These are phyloP conservation scores for Arachis hypogaea DNA, from an alignment of 306 rosid species.

Conservation along the genomic window DNA sequence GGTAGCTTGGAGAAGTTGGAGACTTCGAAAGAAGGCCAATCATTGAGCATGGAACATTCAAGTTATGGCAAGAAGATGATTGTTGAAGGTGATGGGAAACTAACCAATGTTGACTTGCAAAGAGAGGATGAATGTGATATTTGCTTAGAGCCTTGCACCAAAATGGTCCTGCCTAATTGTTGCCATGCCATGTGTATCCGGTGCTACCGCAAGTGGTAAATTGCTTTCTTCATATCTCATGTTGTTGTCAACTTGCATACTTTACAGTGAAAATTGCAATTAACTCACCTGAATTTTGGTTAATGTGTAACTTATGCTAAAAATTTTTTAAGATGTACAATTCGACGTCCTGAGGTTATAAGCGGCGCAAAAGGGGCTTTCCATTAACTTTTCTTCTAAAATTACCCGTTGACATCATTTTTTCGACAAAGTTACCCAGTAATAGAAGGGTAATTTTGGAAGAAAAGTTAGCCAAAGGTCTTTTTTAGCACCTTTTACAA, in stretches of 20 bases:
- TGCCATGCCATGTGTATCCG: conserved; percentile 96
- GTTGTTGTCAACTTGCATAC: neutral
- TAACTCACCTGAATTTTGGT: too few relatives aligned
- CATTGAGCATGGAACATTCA: conserved; percentile 46
- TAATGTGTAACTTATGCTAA: too few relatives aligned
- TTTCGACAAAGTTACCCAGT: too few relatives aligned
- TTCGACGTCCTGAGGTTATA: too few relatives aligned
- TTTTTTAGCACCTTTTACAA: too few relatives aligned
- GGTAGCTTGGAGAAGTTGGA: conserved; percentile 66
- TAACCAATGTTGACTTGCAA: conserved; percentile 61
- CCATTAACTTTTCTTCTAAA: too few relatives aligned
- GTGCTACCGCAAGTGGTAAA: conserved; percentile 97
- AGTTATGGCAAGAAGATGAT: conserved; percentile 48
- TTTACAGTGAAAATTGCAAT: too few relatives aligned
- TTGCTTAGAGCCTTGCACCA: conserved; percentile 94
- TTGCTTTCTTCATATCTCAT: neutral
- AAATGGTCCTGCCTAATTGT: conserved; percentile 92
- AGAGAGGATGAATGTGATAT: conserved; percentile 98
- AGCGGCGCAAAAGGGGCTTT: too few relatives aligned
- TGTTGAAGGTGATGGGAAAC: conserved; percentile 58
- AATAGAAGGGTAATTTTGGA: too few relatives aligned
- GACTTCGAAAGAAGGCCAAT: conserved; percentile 49
- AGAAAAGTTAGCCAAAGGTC: too few relatives aligned
- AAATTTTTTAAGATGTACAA: too few relatives aligned
- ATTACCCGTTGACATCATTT: too few relatives aligned